Percentiles rank a stretch among this genome's conserved stretches.
These are phyloP conservation scores for Helotiales sp. DNA, from an alignment of 2,329 filamentous ascomycete genomes.

Conservation along the genomic window DNA sequence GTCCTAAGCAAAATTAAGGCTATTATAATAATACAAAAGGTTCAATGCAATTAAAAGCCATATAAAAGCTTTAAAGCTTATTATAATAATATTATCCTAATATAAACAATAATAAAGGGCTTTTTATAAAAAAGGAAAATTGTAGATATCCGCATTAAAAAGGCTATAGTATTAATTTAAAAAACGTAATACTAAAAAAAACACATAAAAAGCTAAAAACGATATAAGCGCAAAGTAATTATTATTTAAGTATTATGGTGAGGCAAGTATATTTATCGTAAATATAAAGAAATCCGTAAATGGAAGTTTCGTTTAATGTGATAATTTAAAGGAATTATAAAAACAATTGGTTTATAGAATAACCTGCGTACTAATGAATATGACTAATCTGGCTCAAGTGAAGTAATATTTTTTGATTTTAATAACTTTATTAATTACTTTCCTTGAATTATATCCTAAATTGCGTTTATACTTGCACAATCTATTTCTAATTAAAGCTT, in stretches of 20 bases:
- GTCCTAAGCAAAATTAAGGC: too few relatives aligned
- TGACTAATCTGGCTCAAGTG: too few relatives aligned
- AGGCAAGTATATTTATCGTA: conserved; percentile 57
- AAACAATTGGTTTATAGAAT: neutral
- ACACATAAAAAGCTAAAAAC: conserved; percentile 80
- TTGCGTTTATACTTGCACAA: too few relatives aligned
- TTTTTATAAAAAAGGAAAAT: conserved; percentile 89
- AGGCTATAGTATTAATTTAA: conserved; percentile 90
- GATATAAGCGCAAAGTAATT: conserved; percentile 86
- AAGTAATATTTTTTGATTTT: too few relatives aligned
- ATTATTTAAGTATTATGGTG: conserved; percentile 94
- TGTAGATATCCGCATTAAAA: conserved; percentile 89
- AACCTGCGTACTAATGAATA: neutral
- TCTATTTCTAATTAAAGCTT: too few relatives aligned
- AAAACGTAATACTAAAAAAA: conserved; percentile 83
- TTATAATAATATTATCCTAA: conserved; percentile 81
- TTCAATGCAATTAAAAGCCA: too few relatives aligned
- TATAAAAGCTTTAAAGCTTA: conserved; percentile 79
- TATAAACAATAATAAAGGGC: conserved; percentile 90
- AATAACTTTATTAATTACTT: too few relatives aligned
- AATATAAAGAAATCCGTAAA: neutral
- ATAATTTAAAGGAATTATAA: neutral
- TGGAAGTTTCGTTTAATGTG: neutral
- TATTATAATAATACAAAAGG: too few relatives aligned
- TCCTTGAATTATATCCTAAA: too few relatives aligned